Percentiles rank a stretch among this genome's conserved stretches.
These are phyloP conservation scores for Raffaelea albimanens DNA, from an alignment of 2,329 filamentous ascomycete genomes.

Conservation along the genomic window DNA sequence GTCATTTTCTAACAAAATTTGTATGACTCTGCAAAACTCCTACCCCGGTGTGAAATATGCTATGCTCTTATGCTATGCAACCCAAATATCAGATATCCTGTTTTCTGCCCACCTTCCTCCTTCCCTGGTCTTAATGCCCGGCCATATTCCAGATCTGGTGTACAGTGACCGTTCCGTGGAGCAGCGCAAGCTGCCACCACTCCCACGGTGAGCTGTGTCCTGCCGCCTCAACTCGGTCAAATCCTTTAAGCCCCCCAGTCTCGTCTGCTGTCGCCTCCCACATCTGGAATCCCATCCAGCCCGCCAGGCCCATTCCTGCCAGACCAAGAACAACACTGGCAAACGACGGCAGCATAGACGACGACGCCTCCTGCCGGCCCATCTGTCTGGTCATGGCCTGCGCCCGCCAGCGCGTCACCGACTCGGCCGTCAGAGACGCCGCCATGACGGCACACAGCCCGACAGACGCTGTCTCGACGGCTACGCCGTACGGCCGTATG, in stretches of 20 bases:
- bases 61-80: no score
- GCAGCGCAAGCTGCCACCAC: constrained; percentile 11
- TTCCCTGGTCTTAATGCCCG: neutral
- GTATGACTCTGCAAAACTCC: no score
- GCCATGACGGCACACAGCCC: constrained; percentile 9
- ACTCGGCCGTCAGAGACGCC: constrained; percentile 3
- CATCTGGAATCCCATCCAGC: constrained; percentile 9
- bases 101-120: no score
- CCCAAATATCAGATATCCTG: no score
- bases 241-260: neutral
- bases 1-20: no score
- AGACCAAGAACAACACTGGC: constrained; percentile 8
- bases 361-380: neutral
- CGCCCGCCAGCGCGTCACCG: constrained; percentile 2
- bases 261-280: neutral
- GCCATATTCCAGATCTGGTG: constrained; percentile 11
- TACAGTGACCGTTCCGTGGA: constrained; percentile 7
- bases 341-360: neutral
- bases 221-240: neutral
- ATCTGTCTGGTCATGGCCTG: neutral
- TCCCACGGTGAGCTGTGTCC: constrained; percentile 4
- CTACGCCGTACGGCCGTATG: constrained; percentile 5
- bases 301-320: constrained; percentile 5
- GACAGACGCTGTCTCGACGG: constrained; percentile 6
- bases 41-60: no score